phyloP scores from a whole-genome alignment of 257 asterid species.

The Catharanthus roseus region DNA sequence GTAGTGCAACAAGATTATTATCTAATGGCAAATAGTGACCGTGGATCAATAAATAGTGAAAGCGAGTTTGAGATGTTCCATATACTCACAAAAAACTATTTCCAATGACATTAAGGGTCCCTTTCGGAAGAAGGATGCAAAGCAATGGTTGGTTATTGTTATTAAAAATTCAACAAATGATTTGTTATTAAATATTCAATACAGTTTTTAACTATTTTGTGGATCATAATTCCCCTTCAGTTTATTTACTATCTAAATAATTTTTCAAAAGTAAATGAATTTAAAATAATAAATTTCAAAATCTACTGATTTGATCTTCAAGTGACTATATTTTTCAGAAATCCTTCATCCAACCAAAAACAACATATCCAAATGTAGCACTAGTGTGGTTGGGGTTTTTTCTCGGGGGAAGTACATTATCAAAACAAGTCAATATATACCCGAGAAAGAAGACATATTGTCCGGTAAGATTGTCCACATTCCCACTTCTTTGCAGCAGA shows the following conservation, averaged over 20 bases:
- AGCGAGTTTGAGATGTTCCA: background rate
- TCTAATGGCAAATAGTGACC: background rate
- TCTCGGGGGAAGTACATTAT: background rate
- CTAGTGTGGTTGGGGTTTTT: no score
- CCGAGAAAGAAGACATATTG: constrained; percentile 93
- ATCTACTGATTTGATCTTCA: background rate
- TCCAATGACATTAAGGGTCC: background rate
- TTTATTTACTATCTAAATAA: background rate
- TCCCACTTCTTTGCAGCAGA: constrained; percentile 95
- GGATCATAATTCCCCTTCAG: background rate
- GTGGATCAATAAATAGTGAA: background rate
- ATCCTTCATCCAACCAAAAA: background rate
- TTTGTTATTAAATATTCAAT: background rate
- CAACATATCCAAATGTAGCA: background rate
- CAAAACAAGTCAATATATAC: constrained; percentile 37
- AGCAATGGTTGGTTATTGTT: background rate
- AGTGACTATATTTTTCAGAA: background rate
- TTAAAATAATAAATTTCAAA: background rate
- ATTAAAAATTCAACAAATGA: no score
- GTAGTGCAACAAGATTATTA: background rate
- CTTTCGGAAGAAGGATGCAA: background rate
- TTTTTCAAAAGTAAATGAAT: background rate
- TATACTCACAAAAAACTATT: background rate
- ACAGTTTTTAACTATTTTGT: background rate
- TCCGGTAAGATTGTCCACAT: constrained; percentile 91